phyloP scores from a whole-genome alignment of 2,329 filamentous ascomycete species.

The Fusarium sp. region DNA sequence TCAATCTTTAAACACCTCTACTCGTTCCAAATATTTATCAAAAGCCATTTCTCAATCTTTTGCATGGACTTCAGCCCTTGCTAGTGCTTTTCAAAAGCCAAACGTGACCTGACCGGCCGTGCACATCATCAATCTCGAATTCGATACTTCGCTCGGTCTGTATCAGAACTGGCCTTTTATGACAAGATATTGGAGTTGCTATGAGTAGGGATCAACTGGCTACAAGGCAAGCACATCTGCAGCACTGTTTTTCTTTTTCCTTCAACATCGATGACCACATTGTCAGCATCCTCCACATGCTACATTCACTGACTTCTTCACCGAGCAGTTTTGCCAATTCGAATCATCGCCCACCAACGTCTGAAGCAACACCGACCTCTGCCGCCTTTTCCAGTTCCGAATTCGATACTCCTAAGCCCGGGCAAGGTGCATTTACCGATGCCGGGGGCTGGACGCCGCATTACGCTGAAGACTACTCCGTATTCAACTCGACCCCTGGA shows the following conservation, averaged over 20 bases:
- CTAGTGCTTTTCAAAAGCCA: constrained; percentile 27
- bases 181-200: constrained; percentile 57
- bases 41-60: constrained; percentile 13
- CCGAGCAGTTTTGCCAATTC: constrained; percentile 69
- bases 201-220: constrained; percentile 71
- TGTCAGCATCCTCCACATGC: constrained; percentile 17
- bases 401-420: constrained; percentile 67
- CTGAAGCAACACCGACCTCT: constrained; percentile 67
- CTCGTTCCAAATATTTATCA: not conserved
- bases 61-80: constrained; percentile 34
- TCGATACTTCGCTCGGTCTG: constrained; percentile 30
- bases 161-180: constrained; percentile 40
- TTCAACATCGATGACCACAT: constrained; percentile 22
- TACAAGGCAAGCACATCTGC: constrained; percentile 60
- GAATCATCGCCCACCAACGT: constrained; percentile 70
- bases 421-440: constrained; percentile 60
- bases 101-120: constrained; percentile 36
- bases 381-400: constrained; percentile 64
- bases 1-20: constrained; percentile 5
- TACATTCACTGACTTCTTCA: constrained; percentile 51
- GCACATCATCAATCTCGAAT: constrained; percentile 36
- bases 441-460: constrained; percentile 67
- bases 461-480: constrained; percentile 73
- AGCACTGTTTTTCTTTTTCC: constrained; percentile 11
- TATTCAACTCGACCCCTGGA: constrained; percentile 72